Base-by-base conservation (phyloP, 129 eudicot species). In the Flaveria trinervia region DNA sequence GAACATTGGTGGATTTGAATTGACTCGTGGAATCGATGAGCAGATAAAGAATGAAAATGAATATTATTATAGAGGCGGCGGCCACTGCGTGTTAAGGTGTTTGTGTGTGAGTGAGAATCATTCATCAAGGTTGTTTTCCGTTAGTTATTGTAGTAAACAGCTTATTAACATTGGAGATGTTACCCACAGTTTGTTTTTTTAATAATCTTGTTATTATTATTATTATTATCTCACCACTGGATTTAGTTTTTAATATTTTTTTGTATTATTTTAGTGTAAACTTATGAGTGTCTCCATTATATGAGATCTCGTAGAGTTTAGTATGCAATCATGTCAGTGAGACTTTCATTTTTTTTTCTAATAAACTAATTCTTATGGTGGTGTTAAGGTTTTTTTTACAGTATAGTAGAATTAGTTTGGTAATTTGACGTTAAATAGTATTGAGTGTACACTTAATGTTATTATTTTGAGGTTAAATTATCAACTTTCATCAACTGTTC, bases 81-180 rank as follows among this genome's bases (percentile, higher is more conserved):
- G 77, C 83, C 64, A 43, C 36, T 79, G 23, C 18, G 78, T 72
- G 78, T 59, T 25, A 39, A 26, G 70, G 77, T 77, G 50, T 43
- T 7, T 59, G 43, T 59, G 77, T 57, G 82, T 46, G 82, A 70
- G 71, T 4, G n/a, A 65, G 73, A 76, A 23, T 15, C 6, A 20
- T 3, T 43, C 28, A 9, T 48, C 77, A 65, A 36, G 43, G 54
- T 48, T 60, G 66, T 65, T 64, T 75, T 60, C 2, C 41, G 41
- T 36, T 36, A 36, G 41, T 36, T 36, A 36, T 36, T 36, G 7
- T 23, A 9, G 25, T 59, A 9, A 36, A 36, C 41, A 36, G 41
- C 41, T 36, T 36, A 36, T 36, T 60, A 59, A 60, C 66, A 25
- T 22, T 60, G 62, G 14, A 56, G 25, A 56, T 6, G 11, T 56